Evolutionary conservation across 352 stramenopile species (phyloP), one percentile per base, ranked within the genome.

Genomic region (Globisporangium viniferum): DNA sequence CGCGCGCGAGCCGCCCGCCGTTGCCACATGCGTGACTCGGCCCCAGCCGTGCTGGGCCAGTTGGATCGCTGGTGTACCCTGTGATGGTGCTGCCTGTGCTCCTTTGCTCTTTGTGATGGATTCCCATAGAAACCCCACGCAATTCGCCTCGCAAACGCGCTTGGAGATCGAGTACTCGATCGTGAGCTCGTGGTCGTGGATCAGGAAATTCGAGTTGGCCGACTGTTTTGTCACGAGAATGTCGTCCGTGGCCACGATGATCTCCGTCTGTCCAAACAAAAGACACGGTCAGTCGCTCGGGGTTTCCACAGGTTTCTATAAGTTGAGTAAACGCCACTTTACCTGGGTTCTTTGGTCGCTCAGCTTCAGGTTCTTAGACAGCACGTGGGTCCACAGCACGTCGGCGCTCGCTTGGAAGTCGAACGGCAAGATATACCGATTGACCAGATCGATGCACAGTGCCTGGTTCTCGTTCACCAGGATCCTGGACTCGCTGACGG

Each of bases 381-480:
- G 33, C 22, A 72, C 69, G 0, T 72, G 73, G 2, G 68, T 62
- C 75, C 75, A 81, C 18, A 81, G 67, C 14, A 81, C 73, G 0
- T 60, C 44, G 33, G 78, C 70, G 15, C 78, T 54, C 3, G 44
- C 60, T 46, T 33, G 7, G 22, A 58, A 66, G 27, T 66, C 60
- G 31, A 66, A 66, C 27, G 60, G 58, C 12, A 63, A 14, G 10
- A 55, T 31, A 14, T 63, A 63, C 6, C 58, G 44, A 4, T 63
- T 56, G 3, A 64, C 64, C 54, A 73, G 67, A 49, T 76, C 66
- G 48, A 79, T 76, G 10, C 70, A 72, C 56, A 81, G 71, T 49
- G 64, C 67, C 55, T 78, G 76, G 46, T 78, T 75, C 67, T 77
- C 73, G 39, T 71, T 79, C 58, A 73, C 69, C 49, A 76, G 64